A percentile compares a stretch with the other conserved stretches of the same genome.
These are phyloP conservation scores for Pseudocercospora ulei DNA, from an alignment of 2,329 filamentous ascomycete species.

Conservation along the genomic window DNA sequence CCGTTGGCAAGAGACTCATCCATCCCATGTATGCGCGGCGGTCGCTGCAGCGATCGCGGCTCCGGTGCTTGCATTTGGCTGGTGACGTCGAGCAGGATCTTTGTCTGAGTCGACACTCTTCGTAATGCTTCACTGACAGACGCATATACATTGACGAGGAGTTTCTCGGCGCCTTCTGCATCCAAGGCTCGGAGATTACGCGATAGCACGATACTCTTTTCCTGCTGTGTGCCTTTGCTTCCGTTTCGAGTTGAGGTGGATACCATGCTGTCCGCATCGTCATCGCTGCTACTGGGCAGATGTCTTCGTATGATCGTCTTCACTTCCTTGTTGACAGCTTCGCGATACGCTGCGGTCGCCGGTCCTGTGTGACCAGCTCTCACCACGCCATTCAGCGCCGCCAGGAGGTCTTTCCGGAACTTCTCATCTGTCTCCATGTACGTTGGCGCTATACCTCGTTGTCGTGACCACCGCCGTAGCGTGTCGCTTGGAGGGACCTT, in stretches of 20 bases:
- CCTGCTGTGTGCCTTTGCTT: conserved; percentile 63
- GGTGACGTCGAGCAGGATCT: conserved; percentile 87
- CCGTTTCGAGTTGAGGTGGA: conserved; percentile 68
- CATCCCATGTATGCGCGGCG: conserved; percentile 39
- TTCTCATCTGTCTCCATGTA: conserved; percentile 66
- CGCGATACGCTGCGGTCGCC: conserved; percentile 75
- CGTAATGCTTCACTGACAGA: conserved; percentile 78
- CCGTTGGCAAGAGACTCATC: conserved; percentile 36
- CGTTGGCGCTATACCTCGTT: conserved; percentile 50
- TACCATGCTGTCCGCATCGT: conserved; percentile 83
- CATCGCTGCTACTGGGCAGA: conserved; percentile 84
- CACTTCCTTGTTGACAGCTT: conserved; percentile 74
- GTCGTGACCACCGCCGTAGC: conserved; percentile 65
- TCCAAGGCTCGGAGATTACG: conserved; percentile 79
- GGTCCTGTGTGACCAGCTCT: conserved; percentile 68
- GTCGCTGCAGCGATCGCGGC: conserved; percentile 35
- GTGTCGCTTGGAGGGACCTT: conserved; percentile 62
- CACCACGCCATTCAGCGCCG: conserved; percentile 68
- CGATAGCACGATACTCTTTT: conserved; percentile 80
- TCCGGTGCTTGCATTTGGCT: conserved; percentile 53
- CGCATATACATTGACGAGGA: conserved; percentile 75
- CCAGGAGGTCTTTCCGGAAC: conserved; percentile 59
- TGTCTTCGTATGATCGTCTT: conserved; percentile 73
- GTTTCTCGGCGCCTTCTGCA: conserved; percentile 69
- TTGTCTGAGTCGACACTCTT: conserved; percentile 79